Evolutionary conservation across 2,329 filamentous ascomycete species (phyloP).

Genomic region (Fusarium nelsonii): DNA sequence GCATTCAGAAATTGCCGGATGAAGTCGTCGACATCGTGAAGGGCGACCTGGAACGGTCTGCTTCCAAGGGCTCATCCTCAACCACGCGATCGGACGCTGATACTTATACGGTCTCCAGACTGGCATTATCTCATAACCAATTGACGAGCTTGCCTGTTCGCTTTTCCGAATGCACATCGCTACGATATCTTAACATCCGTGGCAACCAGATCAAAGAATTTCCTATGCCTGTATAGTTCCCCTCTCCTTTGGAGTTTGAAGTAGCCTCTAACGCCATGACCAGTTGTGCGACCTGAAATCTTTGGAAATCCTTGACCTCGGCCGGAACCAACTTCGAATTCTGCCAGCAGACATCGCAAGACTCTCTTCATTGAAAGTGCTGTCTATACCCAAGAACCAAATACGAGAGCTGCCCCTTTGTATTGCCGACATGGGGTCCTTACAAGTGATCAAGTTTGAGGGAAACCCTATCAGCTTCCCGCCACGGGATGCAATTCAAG

Average conservation of each 20-base stretch:
- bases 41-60: slow-evolving; percentile 77
- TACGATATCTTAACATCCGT: slow-evolving; percentile 84
- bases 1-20: slow-evolving; percentile 77
- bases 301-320: slow-evolving; percentile 92
- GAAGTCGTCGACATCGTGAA: slow-evolving; percentile 82
- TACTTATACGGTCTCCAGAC: slow-evolving; percentile 59
- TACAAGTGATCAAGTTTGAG: slow-evolving; percentile 90
- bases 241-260: slow-evolving; percentile 23
- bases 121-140: slow-evolving; percentile 85
- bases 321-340: slow-evolving; percentile 83
- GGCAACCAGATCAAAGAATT: slow-evolving; percentile 79
- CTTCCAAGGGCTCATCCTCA: slow-evolving; percentile 33
- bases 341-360: slow-evolving; percentile 84
- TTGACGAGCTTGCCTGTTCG: slow-evolving; percentile 76
- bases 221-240: slow-evolving; percentile 63
- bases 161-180: slow-evolving; percentile 80
- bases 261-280: slow-evolving; percentile 39
- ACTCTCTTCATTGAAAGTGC: slow-evolving; percentile 86
- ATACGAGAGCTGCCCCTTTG: slow-evolving; percentile 87
- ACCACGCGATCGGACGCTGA: slow-evolving; percentile 31
- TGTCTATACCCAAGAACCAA: slow-evolving; percentile 88
- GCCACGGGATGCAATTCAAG: slow-evolving; percentile 75
- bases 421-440: slow-evolving; percentile 87
- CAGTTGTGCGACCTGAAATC: slow-evolving; percentile 88
- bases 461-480: slow-evolving; percentile 89